Conservation (phyloP, 768 basidiomycete genomes). For the Boletus tylopilopsis region DNA sequence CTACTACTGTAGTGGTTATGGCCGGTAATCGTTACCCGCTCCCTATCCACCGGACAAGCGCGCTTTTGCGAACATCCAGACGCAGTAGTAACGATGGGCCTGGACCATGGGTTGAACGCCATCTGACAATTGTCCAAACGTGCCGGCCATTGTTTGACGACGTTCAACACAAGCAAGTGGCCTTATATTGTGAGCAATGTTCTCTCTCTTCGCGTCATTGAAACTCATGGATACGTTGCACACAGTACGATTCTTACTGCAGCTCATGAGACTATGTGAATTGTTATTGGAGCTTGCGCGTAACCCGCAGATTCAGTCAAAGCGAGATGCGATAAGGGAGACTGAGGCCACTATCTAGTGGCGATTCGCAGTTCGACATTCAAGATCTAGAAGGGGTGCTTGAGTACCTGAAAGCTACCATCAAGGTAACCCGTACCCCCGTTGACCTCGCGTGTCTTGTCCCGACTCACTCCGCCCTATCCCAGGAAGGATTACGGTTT, state of each 20-base stretch:
- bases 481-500: slow-evolving; percentile 42
- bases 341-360: neutral
- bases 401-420: slow-evolving; percentile 38
- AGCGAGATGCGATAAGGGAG: slow-evolving; percentile 34
- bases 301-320: slow-evolving; percentile 51
- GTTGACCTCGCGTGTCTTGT: neutral
- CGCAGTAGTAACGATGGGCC: too few relatives aligned
- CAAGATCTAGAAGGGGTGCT: slow-evolving; percentile 48
- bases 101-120: too few relatives aligned
- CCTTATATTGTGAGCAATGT: too few relatives aligned
- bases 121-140: too few relatives aligned
- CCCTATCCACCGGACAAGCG: too few relatives aligned
- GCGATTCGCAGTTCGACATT: neutral
- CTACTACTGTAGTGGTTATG: too few relatives aligned
- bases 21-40: too few relatives aligned
- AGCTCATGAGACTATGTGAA: slow-evolving; percentile 59
- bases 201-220: too few relatives aligned
- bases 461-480: slow-evolving; percentile 11
- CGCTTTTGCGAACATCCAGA: too few relatives aligned
- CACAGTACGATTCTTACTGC: slow-evolving; percentile 42
- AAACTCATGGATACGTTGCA: too few relatives aligned
- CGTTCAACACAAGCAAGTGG: too few relatives aligned
- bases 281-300: slow-evolving; percentile 56
- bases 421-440: slow-evolving; percentile 22
- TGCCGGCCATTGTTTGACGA: too few relatives aligned